phyloP scores from a whole-genome alignment of 1,284 basidiomycete species.

The Trametes pubescens region DNA sequence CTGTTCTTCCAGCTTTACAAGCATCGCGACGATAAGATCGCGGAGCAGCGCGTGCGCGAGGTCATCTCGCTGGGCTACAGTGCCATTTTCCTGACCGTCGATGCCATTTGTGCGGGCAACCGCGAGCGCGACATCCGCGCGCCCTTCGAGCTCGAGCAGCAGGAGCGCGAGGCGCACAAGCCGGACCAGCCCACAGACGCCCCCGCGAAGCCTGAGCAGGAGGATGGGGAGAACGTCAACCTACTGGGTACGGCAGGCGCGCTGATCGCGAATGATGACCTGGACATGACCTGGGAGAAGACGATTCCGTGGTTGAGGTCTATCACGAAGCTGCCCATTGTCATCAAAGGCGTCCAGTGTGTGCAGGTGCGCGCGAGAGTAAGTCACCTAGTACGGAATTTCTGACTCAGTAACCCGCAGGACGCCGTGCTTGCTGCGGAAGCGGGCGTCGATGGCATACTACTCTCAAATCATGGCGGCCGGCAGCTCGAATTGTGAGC shows the following conservation, averaged over 20 bases:
- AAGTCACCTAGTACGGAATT: not conserved
- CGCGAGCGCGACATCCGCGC: constrained; percentile 82
- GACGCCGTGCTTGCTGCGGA: constrained; percentile 91
- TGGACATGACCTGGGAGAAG: constrained; percentile 76
- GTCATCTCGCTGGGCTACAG: constrained; percentile 80
- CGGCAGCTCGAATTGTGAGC: constrained; percentile 85
- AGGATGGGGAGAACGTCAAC: constrained; percentile 48
- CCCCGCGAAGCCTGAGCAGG: constrained; percentile 39
- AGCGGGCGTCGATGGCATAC: constrained; percentile 85
- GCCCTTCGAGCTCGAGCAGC: constrained; percentile 68
- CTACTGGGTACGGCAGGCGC: constrained; percentile 72
- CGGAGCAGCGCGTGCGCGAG: constrained; percentile 77
- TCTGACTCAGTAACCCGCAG: constrained; percentile 41
- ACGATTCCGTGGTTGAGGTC: constrained; percentile 83
- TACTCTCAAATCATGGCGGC: constrained; percentile 93
- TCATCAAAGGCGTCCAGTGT: constrained; percentile 86
- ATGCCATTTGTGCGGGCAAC: constrained; percentile 88
- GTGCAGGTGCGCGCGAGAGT: constrained; percentile 63
- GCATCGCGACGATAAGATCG: constrained; percentile 73
- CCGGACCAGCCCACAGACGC: constrained; percentile 34
- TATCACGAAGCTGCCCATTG: constrained; percentile 81
- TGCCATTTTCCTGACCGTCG: constrained; percentile 92
- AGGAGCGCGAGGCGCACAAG: constrained; percentile 53
- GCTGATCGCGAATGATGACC: constrained; percentile 67
- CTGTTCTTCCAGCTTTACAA: constrained; percentile 93